Evolutionary conservation across 495 filamentous ascomycete genomes (phyloP), one percentile per base, ranked within the genome.

Genomic region (Aspergillus heteromorphus): DNA sequence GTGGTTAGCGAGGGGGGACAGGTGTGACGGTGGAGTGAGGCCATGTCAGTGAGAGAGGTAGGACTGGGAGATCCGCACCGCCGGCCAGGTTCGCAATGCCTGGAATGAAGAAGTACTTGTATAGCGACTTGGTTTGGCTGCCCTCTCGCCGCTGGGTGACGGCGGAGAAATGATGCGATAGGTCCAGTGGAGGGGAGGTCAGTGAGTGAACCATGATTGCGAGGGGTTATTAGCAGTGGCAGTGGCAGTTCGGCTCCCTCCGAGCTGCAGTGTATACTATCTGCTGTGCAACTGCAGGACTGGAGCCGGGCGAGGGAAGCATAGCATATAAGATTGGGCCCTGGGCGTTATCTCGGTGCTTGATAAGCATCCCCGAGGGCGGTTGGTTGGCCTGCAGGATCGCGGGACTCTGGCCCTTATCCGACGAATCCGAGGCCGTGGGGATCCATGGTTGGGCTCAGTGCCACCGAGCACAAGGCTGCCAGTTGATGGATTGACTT

Each of bases 11-110:
- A 40, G 34, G 43, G 43, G 17, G 31, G 5, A 23, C 29, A 43
- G 19, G n/a, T 13, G n/a, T 17, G 40, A 48, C n/a, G 25, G 49
- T 31, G 6, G 27, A 18, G 23, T 1, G 16, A 36, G 49, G 14
- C 31, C 19, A n/a, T 40, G 41, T 49, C 29, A 52, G 45, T 49
- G 30, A 14, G 18, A 8, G 23, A 31, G 14, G 8, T 2, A 48
- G 8, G 40, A 16, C 13, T 4, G 31, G 14, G 21, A 14, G 45
- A 20, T 45, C 75, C 80, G 25, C 70, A 92, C 92, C 91, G 58
- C 91, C 92, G 30, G 92, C 89, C n/a, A 96, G 66, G 67, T 97
- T 95, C 11, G 79, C 80, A 60, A 96, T 91, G 19, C 84, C 84
- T 0, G 91, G 89, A 50, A 92, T 89, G 18, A 62, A 17, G 57